Evolutionary conservation across 2,329 filamentous ascomycete genomes (phyloP), one percentile per base, ranked within the genome.

Genomic region (Phaeosphaeriaceae sp.): DNA sequence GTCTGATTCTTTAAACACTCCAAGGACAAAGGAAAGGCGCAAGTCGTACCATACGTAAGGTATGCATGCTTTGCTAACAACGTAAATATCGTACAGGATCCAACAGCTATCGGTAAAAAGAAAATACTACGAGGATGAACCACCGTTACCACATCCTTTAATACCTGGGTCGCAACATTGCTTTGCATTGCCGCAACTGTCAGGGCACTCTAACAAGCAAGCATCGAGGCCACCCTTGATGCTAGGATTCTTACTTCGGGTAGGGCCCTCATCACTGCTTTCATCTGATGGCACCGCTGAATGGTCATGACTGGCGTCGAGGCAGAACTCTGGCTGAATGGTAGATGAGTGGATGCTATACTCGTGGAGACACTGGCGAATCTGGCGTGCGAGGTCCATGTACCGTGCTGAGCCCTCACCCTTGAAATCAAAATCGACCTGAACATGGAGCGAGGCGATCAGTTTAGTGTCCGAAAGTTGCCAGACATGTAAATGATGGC

Each of bases 401-500:
- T 97, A 99, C 65, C 87, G 86, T 46, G 83, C 82, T 0, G 82
- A 84, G 34, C 88, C 88, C 61, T 92, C 85, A 40, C 89, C 89
- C 68, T 92, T 87, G 72, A 96, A 92, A 61, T 92, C 89, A 71
- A 96, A 96, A 38, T 87, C 86, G 17, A 99, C 88, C 72, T 96
- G 91, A 36, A 99, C 87, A 70, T 99, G 94, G 74, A 99, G 84
- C 9, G 89, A 94, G 11, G 94, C 93, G 30, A 99, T 88, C 28
- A 96, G 81, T 78, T 97, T 96, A 43, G 92, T 94, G 70, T 97
- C 93, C 13, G 89, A 96, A 28, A 99, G 83, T 74, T 97, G 93
- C 94, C 94, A 99, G 54, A 99, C 92, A 71, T 99, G 94, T 17
- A 99, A 82, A 72, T 99, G 93, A 75, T 99, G 94, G 68, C 92